These are phyloP conservation scores for Lepidium africanum DNA, from an alignment of 345 rosid genomes.

Conservation along the genomic window DNA sequence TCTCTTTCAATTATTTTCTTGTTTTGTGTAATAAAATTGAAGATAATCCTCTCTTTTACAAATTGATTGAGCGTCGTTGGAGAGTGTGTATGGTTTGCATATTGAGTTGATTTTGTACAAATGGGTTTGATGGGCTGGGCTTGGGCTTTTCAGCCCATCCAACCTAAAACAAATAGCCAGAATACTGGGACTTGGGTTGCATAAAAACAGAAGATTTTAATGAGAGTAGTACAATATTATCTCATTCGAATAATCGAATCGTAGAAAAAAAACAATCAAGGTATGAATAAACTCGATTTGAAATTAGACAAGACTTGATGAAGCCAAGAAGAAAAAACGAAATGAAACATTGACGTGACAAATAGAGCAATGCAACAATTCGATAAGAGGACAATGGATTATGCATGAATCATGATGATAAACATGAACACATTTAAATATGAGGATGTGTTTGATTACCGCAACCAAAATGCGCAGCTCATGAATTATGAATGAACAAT, in stretches of 20 bases:
- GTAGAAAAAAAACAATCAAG: too few species aligned
- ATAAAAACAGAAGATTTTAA: background rate
- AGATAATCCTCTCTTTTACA: background rate
- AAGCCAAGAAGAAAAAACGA: background rate
- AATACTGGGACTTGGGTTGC: background rate
- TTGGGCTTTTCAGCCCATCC: conserved; percentile 1
- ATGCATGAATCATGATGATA: background rate
- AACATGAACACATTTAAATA: background rate
- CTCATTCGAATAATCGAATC: too few species aligned
- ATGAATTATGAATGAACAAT: background rate
- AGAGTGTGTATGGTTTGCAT: background rate
- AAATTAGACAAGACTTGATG: background rate
- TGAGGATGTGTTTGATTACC: background rate
- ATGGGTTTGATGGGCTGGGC: background rate
- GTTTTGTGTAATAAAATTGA: background rate
- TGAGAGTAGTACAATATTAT: too few species aligned
- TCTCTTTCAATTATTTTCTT: background rate
- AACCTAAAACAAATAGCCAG: background rate
- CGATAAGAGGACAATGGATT: background rate
- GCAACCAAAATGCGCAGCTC: background rate
- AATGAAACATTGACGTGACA: background rate
- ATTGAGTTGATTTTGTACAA: background rate
- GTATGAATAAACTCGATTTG: background rate
- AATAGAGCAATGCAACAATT: background rate
- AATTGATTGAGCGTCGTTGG: conserved; percentile 7